These are phyloP conservation scores for Chalciporus piperatoides DNA, from an alignment of 1,284 basidiomycete genomes.

Conservation along the genomic window DNA sequence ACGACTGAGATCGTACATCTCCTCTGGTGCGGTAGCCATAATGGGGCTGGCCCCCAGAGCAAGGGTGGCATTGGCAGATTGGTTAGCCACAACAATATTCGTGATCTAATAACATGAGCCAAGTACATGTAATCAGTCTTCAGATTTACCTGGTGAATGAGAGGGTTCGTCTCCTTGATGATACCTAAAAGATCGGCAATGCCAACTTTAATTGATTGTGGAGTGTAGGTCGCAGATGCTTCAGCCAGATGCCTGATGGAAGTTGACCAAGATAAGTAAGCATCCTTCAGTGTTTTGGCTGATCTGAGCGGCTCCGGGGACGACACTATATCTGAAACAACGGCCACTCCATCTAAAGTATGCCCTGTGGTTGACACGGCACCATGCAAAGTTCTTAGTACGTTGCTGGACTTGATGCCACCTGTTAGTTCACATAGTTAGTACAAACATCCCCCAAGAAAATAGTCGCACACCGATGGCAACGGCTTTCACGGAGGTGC, in stretches of 20 bases:
- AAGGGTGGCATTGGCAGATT: slow-evolving; percentile 90
- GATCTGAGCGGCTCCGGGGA: slow-evolving; percentile 60
- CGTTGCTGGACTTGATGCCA: slow-evolving; percentile 76
- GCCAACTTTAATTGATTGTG: slow-evolving; percentile 33
- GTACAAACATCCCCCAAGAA: background rate
- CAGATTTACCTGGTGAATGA: slow-evolving; percentile 72
- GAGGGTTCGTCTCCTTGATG: slow-evolving; percentile 55
- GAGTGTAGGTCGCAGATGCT: slow-evolving; percentile 16
- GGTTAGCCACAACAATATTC: slow-evolving; percentile 86
- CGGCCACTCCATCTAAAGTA: slow-evolving; percentile 77
- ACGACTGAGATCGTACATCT: slow-evolving; percentile 78
- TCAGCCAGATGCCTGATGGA: slow-evolving; percentile 30
- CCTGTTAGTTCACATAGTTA: slow-evolving; percentile 43
- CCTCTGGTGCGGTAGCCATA: slow-evolving; percentile 83
- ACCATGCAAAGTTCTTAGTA: slow-evolving; percentile 70
- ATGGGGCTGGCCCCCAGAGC: slow-evolving; percentile 90
- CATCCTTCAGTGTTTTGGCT: slow-evolving; percentile 47
- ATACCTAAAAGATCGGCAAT: slow-evolving; percentile 47
- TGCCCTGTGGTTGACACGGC: slow-evolving; percentile 56
- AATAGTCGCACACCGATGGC: slow-evolving; percentile 65
- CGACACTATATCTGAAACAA: slow-evolving; percentile 86
- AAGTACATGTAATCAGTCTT: background rate
- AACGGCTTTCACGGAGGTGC: slow-evolving; percentile 64
- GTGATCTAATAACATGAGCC: slow-evolving; percentile 62
- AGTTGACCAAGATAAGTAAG: slow-evolving; percentile 39